Base-by-base conservation (phyloP, 495 filamentous ascomycete genomes). In the Haplographium delicatum region DNA sequence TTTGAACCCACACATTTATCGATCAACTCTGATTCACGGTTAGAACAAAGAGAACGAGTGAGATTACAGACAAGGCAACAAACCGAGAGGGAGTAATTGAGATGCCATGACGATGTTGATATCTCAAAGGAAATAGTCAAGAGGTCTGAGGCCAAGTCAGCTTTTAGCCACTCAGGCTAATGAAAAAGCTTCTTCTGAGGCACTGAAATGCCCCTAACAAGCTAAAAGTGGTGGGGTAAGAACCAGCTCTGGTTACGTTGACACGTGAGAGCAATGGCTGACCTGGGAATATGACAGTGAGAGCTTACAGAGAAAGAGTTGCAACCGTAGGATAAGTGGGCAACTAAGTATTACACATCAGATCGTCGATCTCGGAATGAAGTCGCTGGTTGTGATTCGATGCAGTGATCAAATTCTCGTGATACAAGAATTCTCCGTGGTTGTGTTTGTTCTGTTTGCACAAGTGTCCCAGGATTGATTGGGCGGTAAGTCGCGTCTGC, bases 1-100 rank as follows among this genome's bases (percentile, higher is more conserved):
- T 83, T 84, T 18, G 91, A 96, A 30, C 94, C 93, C 49, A 97
- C 89, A 68, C 94, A 97, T 69, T 96, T 96, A 71, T 98, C 93
- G 70, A 98, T 95, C 61, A 98, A 78, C 68, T 98, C 93, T 96
- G 57, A 25, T 16, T 46, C 13, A 18, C 2, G 8, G n/a, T 25
- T 58, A 26, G 60, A 62, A 60, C 20, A 60, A 50, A 11, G 16
- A 27, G 16, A 5, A 47, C 67, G 49, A 67, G 61, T 11, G 24
- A 34, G 18, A n/a, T n/a, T n/a, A n/a, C n/a, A 24, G 18, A 24
- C 16, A 10, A 23, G 47, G 19, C 16, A 10, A 53, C 59, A 43
- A 68, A 88, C 86, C 86, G 44, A 91, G 73, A 42, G 86, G 86
- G 33, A 89, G 81, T 31, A 91, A 79, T 70, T 91, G 86, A 26